Base-by-base conservation (phyloP, 306 rosid genomes). In the Trifolium repens region DNA sequence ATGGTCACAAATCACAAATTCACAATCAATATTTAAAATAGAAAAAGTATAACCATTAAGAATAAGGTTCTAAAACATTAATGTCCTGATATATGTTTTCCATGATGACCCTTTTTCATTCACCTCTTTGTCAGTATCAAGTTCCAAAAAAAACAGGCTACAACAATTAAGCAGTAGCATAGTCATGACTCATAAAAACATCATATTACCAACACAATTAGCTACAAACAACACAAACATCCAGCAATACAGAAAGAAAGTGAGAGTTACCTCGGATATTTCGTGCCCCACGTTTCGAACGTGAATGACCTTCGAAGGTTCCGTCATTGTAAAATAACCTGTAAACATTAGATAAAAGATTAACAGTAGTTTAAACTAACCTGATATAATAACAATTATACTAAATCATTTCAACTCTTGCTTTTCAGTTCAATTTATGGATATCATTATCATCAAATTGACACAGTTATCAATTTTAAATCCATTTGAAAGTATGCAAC, bases 281-380 rank as follows among this genome's bases (percentile, higher is more conserved):
- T 94, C 98, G 74, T 89, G 98, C 27, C 97, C 98, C 64, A 91
- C 98, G 59, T 94, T 94, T 62, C 98, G 93, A 81, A 94, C 94
- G 75, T 94, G 98, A 72, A 94, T 87, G 80, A 94, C 98, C 80
- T 94, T 94, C 13, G 98, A 94, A 80, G 98, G 96, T 71, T 94
- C 98, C 59, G 97, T 68, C 98, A 94, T 94, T 59, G 79, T 75
- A 65, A 79, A 80, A 52, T 61, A 61, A 67, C 85, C 96, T 87
- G 83, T 15, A 80, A 79, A 57, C 17, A 61, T 44, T 50, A 37
- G 17, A 52, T 42, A 71, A 49, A 4, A 10, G 42, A 61, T 37
- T 40, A 83, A 24, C 6, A 46, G 13, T 1, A 46, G 24, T 46
- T 67, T 30, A 69, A 58, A 11, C 42, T n/a, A 49, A 17, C 4